Percentiles rank a stretch among this genome's conserved stretches.
These are phyloP conservation scores for Curvularia eragrostidis DNA, from an alignment of 2,329 filamentous ascomycete species.

Conservation along the genomic window DNA sequence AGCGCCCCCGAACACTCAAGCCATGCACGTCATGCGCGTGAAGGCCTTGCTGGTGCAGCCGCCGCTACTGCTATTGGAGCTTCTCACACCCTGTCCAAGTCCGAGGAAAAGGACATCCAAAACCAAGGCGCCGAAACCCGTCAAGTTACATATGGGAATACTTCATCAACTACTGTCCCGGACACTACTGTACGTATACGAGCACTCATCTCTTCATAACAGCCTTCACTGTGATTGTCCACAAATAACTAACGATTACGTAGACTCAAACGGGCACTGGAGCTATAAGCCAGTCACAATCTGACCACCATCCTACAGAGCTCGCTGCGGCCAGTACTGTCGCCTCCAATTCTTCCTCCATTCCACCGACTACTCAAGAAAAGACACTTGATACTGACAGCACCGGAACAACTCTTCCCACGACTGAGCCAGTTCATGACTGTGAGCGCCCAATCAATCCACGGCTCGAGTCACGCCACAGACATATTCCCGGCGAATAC, in stretches of 20 bases:
- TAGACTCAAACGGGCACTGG: slow-evolving; percentile 1
- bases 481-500: slow-evolving; percentile 46
- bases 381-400: slow-evolving; percentile 22
- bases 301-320: slow-evolving; percentile 28
- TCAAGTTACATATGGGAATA: slow-evolving; percentile 8
- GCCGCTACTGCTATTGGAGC: slow-evolving; percentile 33
- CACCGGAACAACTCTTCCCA: slow-evolving; percentile 1
- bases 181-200: neutral
- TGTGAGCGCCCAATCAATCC: slow-evolving; percentile 29
- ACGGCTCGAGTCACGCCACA: slow-evolving; percentile 42
- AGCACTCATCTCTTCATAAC: neutral
- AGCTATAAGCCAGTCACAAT: slow-evolving; percentile 1
- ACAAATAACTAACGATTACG: neutral
- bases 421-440: neutral
- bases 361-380: slow-evolving; percentile 11
- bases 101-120: slow-evolving; percentile 13
- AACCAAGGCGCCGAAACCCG: slow-evolving; percentile 9
- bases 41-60: slow-evolving; percentile 41
- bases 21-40: slow-evolving; percentile 29
- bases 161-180: neutral
- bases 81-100: slow-evolving; percentile 17
- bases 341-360: slow-evolving; percentile 13
- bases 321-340: slow-evolving; percentile 26
- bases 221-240: neutral
- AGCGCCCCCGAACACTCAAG: slow-evolving; percentile 18